Conservation (phyloP, 2,329 filamentous ascomycete species). For the Colletotrichum sp. region DNA sequence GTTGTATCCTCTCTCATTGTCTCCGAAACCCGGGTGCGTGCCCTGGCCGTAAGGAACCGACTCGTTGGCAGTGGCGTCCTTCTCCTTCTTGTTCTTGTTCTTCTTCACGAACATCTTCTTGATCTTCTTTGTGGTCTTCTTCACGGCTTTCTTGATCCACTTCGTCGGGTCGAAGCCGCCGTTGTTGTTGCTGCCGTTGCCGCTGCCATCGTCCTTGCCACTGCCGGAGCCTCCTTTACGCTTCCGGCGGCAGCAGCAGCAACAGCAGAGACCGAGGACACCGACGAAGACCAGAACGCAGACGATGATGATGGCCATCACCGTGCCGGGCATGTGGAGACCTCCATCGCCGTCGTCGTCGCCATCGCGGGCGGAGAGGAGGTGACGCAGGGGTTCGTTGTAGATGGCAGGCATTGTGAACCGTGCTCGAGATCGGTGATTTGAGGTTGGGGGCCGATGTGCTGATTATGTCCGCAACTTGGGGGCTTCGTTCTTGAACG, state of each 20-base stretch:
- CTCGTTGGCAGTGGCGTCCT: neutral
- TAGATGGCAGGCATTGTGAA: neutral
- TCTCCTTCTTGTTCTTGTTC: neutral
- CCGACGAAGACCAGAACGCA: neutral
- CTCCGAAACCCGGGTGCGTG: neutral
- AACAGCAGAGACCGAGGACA: neutral
- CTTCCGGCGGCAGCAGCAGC: slow-evolving; percentile 1
- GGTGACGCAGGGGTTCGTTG: neutral
- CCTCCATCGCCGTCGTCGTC: neutral
- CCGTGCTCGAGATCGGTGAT: neutral
- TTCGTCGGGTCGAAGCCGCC: neutral
- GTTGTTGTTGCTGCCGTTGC: neutral
- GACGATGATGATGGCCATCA: neutral
- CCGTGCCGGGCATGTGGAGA: slow-evolving; percentile 11
- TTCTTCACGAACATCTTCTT: slow-evolving; percentile 13
- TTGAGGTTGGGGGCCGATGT: neutral
- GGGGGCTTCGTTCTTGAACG: neutral
- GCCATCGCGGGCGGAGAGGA: neutral
- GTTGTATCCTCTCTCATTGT: neutral
- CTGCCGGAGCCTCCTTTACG: neutral
- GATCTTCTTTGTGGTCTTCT: slow-evolving; percentile 5
- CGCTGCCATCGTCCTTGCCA: neutral
- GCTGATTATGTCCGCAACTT: neutral
- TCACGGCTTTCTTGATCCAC: slow-evolving; percentile 4
- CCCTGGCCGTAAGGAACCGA: neutral